Base-by-base conservation (phyloP, 139 green algal species). In the Marvania coccoides region DNA sequence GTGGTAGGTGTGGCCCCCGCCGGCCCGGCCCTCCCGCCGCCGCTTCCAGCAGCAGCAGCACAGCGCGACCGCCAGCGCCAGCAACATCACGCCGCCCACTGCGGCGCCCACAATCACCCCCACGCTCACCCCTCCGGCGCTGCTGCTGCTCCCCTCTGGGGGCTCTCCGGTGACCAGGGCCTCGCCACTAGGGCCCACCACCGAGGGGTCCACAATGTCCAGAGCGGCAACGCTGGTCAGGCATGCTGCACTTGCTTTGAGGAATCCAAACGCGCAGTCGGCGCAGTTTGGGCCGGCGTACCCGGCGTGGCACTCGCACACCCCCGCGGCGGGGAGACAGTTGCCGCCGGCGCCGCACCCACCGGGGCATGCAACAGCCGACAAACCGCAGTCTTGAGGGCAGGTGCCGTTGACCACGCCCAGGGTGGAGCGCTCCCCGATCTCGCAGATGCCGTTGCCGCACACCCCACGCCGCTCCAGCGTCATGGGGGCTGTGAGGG, bases 381-480 rank as follows among this genome's bases (percentile, higher is more conserved):
- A 60, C 5, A 83, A 23, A 3, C 47, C 53, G 60, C 81, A 87
- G 62, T 87, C 81, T 15, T 56, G 35, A 26, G 69, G 72, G 65
- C 81, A 87, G 54, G 39, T 71, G 45, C 72, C 77, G 7, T 75
- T 59, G 26, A 46, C 35, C 40, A 55, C 47, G 51, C 69, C 63
- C 36, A 38, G n/a, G 9, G 58, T 39, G 1, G 38, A 40, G 33
- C 81, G 67, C 71, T 87, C 81, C 0, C 71, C 67, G 7, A 87
- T 51, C 63, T 81, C 76, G 48, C 75, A 86, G 26, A 84, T 60
- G 54, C 56, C 73, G 62, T 87, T 74, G 29, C 75, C 71, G 53
- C 81, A 87, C 13, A 79, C 23, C 28, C 75, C 67, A 19, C 47
- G 12, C n/a, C 80, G 67, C 40, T 60, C 67, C 31, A 61, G 12